phyloP scores from a whole-genome alignment of 75 land plant species.

The Selaginella tamariscina region DNA sequence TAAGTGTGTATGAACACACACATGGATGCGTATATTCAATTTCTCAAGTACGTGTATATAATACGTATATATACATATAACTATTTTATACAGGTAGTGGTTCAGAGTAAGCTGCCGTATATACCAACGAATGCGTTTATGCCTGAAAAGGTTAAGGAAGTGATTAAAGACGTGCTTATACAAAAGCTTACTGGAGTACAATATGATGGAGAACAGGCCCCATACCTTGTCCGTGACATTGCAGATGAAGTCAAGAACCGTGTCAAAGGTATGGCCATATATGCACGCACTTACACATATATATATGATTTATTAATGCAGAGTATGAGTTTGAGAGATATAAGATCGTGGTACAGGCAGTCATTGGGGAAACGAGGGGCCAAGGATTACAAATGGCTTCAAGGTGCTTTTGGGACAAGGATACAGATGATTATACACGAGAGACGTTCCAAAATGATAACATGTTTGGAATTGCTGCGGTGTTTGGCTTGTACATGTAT shows the following conservation, averaged over 20 bases:
- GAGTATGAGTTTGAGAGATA: constrained; percentile 1
- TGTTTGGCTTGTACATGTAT: constrained; percentile 9
- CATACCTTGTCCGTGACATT: not conserved
- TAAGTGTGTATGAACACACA: too few relatives aligned
- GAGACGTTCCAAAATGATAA: not conserved
- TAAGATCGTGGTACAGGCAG: constrained; percentile 12
- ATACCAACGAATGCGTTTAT: not conserved
- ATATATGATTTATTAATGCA: not conserved
- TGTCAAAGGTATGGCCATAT: not conserved
- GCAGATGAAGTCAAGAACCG: constrained; percentile 7
- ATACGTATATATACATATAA: not conserved
- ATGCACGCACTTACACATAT: not conserved
- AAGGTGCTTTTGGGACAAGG: constrained; percentile 5
- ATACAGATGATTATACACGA: constrained; percentile 6
- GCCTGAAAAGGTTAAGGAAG: constrained; percentile 2
- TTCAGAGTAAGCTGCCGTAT: not conserved
- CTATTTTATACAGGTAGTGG: not conserved
- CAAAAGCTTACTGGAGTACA: constrained; percentile 6
- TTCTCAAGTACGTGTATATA: too few relatives aligned
- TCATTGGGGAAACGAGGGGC: not conserved
- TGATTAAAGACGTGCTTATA: not conserved
- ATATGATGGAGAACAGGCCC: constrained; percentile 5
- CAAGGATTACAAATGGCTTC: constrained; percentile 4
- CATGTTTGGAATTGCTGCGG: constrained; percentile 6
- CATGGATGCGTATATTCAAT: not conserved